Percentiles rank a stretch among this genome's conserved stretches.
Conservation (phyloP, 306 rosid species). For the Cercis canadensis region DNA sequence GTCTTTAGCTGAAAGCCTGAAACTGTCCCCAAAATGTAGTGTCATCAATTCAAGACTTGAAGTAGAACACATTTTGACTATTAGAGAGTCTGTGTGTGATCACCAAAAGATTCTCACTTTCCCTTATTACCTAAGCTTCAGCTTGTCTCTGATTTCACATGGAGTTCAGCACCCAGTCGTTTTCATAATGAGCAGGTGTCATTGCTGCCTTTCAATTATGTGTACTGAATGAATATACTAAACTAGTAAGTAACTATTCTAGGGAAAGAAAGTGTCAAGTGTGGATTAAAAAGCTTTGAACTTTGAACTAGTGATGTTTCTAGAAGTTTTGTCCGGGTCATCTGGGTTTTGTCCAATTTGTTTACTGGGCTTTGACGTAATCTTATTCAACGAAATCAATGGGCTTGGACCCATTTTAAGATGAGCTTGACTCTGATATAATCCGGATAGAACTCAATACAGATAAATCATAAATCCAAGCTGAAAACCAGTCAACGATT, state of each 20-base stretch:
- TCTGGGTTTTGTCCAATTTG: background rate
- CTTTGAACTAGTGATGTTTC: conserved; percentile 4
- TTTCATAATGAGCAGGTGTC: conserved; percentile 24
- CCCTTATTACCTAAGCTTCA: background rate
- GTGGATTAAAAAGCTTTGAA: background rate
- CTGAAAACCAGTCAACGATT: too few species aligned
- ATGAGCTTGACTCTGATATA: background rate
- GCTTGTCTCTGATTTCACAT: background rate
- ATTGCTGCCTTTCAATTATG: background rate
- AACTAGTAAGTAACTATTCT: background rate
- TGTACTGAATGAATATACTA: conserved; percentile 7
- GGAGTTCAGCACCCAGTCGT: conserved; percentile 18
- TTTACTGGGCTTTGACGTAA: background rate
- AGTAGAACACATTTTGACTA: too few species aligned
- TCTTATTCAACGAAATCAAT: background rate
- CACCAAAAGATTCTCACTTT: background rate
- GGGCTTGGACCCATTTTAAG: conserved; percentile 1
- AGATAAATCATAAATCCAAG: too few species aligned
- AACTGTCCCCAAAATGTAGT: background rate
- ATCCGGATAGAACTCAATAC: too few species aligned
- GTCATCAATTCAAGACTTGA: background rate
- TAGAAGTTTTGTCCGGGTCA: conserved; percentile 26
- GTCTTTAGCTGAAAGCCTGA: background rate
- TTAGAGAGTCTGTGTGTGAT: too few species aligned
- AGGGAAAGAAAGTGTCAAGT: conserved; percentile 16